Conservation (phyloP, 257 asterid genomes). For the Solanum microdontum region DNA sequence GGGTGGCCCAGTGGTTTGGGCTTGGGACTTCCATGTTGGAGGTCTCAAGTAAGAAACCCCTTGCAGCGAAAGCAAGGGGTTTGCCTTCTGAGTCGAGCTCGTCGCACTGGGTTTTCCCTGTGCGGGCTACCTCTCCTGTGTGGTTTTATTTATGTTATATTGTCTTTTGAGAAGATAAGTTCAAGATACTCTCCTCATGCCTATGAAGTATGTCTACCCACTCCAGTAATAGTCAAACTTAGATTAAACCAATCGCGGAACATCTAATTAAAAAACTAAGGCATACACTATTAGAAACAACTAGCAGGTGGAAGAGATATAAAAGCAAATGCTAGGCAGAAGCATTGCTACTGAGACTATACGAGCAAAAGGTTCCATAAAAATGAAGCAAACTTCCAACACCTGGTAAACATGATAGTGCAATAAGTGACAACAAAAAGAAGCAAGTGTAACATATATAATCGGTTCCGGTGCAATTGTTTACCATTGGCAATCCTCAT, state of each 20-base stretch:
- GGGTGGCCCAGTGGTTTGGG: background rate
- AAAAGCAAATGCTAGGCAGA: background rate
- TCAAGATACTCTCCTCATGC: background rate
- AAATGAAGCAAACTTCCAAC: background rate
- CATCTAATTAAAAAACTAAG: background rate
- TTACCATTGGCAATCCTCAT: slow-evolving; percentile 42
- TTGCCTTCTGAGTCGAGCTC: background rate
- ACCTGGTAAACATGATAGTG: background rate
- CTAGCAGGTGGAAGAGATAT: background rate
- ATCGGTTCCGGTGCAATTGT: background rate
- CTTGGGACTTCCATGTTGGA: background rate
- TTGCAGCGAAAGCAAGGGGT: background rate
- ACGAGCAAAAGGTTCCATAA: background rate
- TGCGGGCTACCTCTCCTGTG: background rate
- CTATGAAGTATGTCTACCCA: background rate
- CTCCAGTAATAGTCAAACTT: background rate
- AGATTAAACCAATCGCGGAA: background rate
- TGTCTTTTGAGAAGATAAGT: background rate
- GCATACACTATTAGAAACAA: background rate
- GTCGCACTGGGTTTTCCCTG: background rate
- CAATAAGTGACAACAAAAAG: background rate
- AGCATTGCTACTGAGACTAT: background rate
- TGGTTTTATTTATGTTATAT: background rate
- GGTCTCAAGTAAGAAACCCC: background rate
- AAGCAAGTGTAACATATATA: background rate